Evolutionary conservation across 2,329 filamentous ascomycete genomes (phyloP).

Genomic region (Fusarium incarnatum): DNA sequence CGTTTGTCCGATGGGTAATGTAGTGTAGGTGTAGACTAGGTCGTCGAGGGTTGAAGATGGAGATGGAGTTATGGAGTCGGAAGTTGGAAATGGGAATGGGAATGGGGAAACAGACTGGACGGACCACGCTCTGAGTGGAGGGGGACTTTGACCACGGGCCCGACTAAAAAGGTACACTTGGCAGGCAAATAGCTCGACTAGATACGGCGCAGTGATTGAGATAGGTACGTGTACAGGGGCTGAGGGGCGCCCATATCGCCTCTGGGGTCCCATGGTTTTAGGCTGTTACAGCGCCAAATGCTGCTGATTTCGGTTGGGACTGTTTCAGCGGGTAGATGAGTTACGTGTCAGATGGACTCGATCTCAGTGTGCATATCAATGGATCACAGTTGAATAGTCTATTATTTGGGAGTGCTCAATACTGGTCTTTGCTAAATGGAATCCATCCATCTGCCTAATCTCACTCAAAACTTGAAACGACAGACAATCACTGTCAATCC

Average conservation of each 20-base stretch:
- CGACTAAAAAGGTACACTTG: constrained; percentile 3
- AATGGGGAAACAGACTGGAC: constrained; percentile 13
- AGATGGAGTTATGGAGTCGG: constrained; percentile 32
- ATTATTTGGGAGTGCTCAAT: neutral
- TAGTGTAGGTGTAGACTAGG: constrained; percentile 9
- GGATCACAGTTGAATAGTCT: neutral
- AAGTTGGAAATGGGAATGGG: constrained; percentile 18
- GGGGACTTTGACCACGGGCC: neutral
- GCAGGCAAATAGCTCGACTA: constrained; percentile 6
- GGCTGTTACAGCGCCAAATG: constrained; percentile 20
- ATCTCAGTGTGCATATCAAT: neutral
- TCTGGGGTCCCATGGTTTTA: constrained; percentile 18
- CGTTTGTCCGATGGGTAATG: constrained; percentile 10
- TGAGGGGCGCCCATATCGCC: constrained; percentile 3
- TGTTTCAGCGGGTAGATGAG: constrained; percentile 18
- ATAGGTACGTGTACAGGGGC: constrained; percentile 23
- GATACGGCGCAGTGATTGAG: constrained; percentile 15
- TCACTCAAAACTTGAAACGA: neutral
- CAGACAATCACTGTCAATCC: neutral
- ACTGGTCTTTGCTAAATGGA: neutral
- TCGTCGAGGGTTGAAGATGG: constrained; percentile 39
- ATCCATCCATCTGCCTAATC: neutral
- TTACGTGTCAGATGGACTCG: constrained; percentile 26
- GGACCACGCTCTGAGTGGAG: neutral
- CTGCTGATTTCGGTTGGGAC: constrained; percentile 1